Evolutionary conservation across 805 yeast species (phyloP), one percentile per base, ranked within the genome.

Genomic region (Ogataea henricii): DNA sequence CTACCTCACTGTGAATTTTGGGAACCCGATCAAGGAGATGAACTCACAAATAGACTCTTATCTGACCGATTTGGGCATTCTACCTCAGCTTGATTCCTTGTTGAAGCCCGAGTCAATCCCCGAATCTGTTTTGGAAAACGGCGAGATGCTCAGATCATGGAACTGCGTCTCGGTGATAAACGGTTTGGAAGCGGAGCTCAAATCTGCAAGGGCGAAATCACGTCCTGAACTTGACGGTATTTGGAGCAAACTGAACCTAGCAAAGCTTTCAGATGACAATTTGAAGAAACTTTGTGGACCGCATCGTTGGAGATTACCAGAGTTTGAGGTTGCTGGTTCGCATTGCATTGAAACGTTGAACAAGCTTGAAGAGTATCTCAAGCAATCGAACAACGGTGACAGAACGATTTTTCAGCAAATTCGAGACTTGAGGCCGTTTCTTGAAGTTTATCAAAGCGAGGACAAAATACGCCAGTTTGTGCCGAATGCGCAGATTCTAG

Each of bases 301-400:
- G 0, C 63, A 64, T 1, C 63, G 71, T 26, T 86, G 91, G 91
- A 71, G 58, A 0, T 63, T 89, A 20, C 59, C 65, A 0, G 55
- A 70, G 0, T 78, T 90, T 1, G 55, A 59, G 9, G 74, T 64
- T 3, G 78, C 81, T 1, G 75, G 77, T 8, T 53, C 62, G 0
- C 70, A 66, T 1, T 62, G 77, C 3, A 53, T 66, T 39, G 63
- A 65, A 3, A 75, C 75, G 41, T 59, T 83, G 1, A 58, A 60
- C 1, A 74, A 74, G 17, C 68, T 84, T 60, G 71, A 71, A 26
- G 61, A 58, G 2, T 84, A 82, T 57, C 62, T 86, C 14, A 55
- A 58, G 1, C 81, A 80, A 51, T 94, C 96, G 1, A 65, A 68
- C 23, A 59, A 68, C 3, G 87, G 94, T 7, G 96, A 90, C 63